These are phyloP conservation scores for Botrytis cinerea DNA, from an alignment of 2,329 filamentous ascomycete genomes.

Conservation along the genomic window DNA sequence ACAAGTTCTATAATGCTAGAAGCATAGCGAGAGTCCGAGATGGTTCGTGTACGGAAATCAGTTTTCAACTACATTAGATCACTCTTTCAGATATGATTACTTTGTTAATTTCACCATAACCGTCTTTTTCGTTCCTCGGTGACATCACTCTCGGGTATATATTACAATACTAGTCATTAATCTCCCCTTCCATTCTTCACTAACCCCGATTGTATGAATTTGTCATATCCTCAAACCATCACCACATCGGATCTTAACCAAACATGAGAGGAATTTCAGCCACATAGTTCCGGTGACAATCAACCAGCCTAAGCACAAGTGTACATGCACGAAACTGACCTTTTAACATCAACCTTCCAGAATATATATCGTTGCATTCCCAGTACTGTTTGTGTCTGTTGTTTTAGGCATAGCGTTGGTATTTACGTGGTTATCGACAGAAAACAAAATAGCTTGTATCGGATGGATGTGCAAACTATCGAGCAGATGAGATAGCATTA, in stretches of 20 bases:
- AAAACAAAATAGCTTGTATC: neutral
- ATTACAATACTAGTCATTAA: neutral
- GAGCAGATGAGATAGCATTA: neutral
- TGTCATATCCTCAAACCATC: neutral
- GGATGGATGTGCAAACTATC: neutral
- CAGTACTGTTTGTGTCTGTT: neutral
- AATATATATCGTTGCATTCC: neutral
- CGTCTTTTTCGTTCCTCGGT: neutral
- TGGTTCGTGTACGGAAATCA: neutral
- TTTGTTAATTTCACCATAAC: neutral
- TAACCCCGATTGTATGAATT: neutral
- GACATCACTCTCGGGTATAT: neutral
- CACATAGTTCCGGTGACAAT: neutral
- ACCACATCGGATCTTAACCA: neutral
- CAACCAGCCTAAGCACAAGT: neutral
- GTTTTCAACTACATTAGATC: rapidly evolving
- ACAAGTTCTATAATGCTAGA: neutral
- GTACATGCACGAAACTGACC: neutral
- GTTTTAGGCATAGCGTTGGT: neutral
- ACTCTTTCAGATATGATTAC: rapidly evolving
- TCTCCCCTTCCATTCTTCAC: neutral
- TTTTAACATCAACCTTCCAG: neutral
- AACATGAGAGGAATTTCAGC: neutral
- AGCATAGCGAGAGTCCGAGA: neutral
- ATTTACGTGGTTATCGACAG: neutral